Conservation (phyloP, 139 green algal species). For the Chlorella sorokiniana region DNA sequence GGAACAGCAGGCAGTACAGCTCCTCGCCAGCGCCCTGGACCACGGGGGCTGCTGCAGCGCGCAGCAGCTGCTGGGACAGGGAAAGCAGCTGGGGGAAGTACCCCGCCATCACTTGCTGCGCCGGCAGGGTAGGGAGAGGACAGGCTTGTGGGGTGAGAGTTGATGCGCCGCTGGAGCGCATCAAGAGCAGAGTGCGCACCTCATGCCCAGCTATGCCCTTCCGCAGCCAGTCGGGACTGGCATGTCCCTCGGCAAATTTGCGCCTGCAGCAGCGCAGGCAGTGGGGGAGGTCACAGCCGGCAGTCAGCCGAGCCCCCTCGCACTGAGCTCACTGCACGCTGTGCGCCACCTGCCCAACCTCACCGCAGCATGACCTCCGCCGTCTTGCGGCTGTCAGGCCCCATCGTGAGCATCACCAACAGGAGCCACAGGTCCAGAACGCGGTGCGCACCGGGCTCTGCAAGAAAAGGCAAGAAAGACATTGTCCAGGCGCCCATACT, state of each 20-base stretch:
- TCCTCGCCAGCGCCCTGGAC: slow-evolving; percentile 16
- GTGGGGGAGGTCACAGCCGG: background rate
- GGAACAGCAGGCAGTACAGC: slow-evolving; percentile 40
- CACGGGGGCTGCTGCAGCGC: background rate
- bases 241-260: slow-evolving; percentile 43
- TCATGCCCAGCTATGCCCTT: slow-evolving; percentile 33
- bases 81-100: slow-evolving; percentile 33
- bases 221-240: slow-evolving; percentile 22
- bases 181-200: background rate
- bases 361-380: slow-evolving; percentile 37
- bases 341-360: background rate
- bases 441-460: slow-evolving; percentile 21
- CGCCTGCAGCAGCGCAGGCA: background rate
- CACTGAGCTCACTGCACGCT: background rate
- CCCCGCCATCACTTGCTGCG: slow-evolving; percentile 20
- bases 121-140: background rate
- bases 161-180: background rate
- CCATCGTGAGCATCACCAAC: slow-evolving; percentile 28
- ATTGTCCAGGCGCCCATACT: no score
- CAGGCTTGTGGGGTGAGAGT: background rate
- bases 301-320: background rate
- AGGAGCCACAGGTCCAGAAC: slow-evolving; percentile 51
- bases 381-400: slow-evolving; percentile 5
- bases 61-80: slow-evolving; percentile 34
- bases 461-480: background rate